Conservation (phyloP, 495 filamentous ascomycete genomes). For the Tuber borchii region DNA sequence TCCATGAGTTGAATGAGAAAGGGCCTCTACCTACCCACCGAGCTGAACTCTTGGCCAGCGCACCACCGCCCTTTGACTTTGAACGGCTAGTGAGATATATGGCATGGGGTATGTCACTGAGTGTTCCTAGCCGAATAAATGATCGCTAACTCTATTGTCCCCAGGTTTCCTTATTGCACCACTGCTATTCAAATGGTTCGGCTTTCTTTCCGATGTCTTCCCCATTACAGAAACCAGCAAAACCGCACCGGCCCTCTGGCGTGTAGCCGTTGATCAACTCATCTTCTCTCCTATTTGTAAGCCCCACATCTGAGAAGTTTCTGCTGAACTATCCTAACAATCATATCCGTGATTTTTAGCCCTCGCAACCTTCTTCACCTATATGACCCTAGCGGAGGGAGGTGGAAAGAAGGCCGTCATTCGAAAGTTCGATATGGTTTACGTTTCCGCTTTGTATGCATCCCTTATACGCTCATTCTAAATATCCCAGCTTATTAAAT, state of each 20-base stretch:
- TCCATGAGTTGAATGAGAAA: constrained; percentile 81
- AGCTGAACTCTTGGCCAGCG: constrained; percentile 55
- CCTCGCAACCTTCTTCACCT: constrained; percentile 83
- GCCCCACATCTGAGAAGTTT: constrained; percentile 18
- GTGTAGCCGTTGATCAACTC: constrained; percentile 85
- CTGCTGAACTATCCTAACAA: constrained; percentile 12
- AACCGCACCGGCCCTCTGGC: constrained; percentile 69
- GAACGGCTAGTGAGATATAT: constrained; percentile 85
- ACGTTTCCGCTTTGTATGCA: constrained; percentile 72
- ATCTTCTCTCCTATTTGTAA: constrained; percentile 85
- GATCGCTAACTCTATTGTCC: not conserved
- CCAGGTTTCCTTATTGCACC: constrained; percentile 83
- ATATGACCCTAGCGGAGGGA: constrained; percentile 94
- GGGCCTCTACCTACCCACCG: constrained; percentile 65
- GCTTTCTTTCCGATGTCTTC: constrained; percentile 71
- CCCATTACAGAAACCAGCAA: constrained; percentile 72
- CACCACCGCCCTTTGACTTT: constrained; percentile 76
- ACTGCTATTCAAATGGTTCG: constrained; percentile 89
- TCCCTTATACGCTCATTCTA: not conserved
- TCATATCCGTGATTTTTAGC: constrained; percentile 45
- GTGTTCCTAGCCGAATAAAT: not conserved
- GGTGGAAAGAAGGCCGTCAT: constrained; percentile 72
- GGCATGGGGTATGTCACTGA: constrained; percentile 58
- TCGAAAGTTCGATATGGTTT: constrained; percentile 87
- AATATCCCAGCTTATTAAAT: not conserved